These are phyloP conservation scores for Gossypium raimondii DNA, from an alignment of 345 rosid genomes.

Conservation along the genomic window DNA sequence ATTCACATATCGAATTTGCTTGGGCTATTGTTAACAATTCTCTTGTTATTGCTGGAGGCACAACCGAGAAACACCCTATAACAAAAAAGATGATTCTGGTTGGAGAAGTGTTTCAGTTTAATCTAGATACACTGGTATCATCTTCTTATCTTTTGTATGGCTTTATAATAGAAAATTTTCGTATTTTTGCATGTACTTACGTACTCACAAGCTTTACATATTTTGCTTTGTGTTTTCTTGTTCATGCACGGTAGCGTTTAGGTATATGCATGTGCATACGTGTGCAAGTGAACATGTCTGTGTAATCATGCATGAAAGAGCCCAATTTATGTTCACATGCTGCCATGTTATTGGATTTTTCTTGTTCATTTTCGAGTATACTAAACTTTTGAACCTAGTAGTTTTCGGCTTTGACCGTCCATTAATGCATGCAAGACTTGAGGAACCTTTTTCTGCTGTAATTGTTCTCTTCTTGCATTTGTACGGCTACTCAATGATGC, in stretches of 20 bases:
- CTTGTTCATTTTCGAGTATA: not conserved
- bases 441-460: not conserved
- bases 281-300: not conserved
- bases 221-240: not conserved
- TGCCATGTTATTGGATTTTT: not conserved
- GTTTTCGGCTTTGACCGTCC: not conserved
- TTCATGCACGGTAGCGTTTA: not conserved
- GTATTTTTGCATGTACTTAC: not conserved
- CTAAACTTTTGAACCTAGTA: not conserved
- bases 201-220: not conserved
- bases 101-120: constrained; percentile 80
- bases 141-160: constrained; percentile 4
- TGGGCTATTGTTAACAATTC: constrained; percentile 90
- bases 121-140: constrained; percentile 69
- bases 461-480: not conserved
- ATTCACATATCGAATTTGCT: constrained; percentile 94
- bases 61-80: constrained; percentile 87
- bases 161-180: not conserved
- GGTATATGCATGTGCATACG: not conserved
- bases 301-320: not conserved
- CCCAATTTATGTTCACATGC: not conserved
- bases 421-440: not conserved
- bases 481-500: not conserved
- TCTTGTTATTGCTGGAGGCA: constrained; percentile 81
- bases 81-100: constrained; percentile 90